phyloP scores from a whole-genome alignment of 1,284 basidiomycete genomes.

The Dichomitus squalens region DNA sequence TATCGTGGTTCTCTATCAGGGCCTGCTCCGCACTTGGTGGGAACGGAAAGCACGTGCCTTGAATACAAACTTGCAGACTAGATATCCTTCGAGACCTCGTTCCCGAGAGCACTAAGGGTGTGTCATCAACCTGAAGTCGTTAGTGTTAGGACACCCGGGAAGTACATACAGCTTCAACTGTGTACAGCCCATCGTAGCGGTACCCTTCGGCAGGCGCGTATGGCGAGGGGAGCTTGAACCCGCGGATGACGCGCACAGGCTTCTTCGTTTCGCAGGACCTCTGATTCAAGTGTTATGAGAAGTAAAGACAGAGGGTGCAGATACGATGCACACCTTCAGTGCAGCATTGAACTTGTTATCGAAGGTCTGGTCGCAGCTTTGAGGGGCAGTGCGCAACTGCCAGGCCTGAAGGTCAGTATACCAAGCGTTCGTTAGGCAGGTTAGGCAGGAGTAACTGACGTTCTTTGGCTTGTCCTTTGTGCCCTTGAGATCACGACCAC shows the following conservation, averaged over 20 bases:
- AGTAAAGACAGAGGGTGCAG: neutral
- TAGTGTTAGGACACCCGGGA: neutral
- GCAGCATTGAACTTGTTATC: constrained; percentile 71
- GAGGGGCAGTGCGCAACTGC: constrained; percentile 82
- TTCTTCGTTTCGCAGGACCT: constrained; percentile 70
- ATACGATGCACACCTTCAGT: constrained; percentile 49
- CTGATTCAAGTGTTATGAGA: constrained; percentile 37
- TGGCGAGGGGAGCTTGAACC: constrained; percentile 70
- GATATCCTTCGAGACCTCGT: constrained; percentile 50
- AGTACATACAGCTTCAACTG: constrained; percentile 61
- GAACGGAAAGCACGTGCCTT: constrained; percentile 47
- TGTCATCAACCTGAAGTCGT: neutral
- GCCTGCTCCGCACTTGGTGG: neutral
- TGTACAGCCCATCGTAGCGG: constrained; percentile 84
- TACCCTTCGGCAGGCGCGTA: constrained; percentile 80
- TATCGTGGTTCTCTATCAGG: constrained; percentile 30
- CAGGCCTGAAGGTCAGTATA: neutral
- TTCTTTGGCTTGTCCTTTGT: constrained; percentile 79
- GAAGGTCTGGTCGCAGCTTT: constrained; percentile 79
- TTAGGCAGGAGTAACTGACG: constrained; percentile 42
- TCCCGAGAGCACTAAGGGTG: neutral
- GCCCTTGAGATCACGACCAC: constrained; percentile 81
- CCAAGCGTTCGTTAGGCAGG: neutral
- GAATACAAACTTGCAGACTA: constrained; percentile 81
- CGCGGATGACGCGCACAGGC: constrained; percentile 82